Evolutionary conservation across 2,329 filamentous ascomycete species (phyloP), one percentile per base, ranked within the genome.

Genomic region (Fonsecaea nubica): DNA sequence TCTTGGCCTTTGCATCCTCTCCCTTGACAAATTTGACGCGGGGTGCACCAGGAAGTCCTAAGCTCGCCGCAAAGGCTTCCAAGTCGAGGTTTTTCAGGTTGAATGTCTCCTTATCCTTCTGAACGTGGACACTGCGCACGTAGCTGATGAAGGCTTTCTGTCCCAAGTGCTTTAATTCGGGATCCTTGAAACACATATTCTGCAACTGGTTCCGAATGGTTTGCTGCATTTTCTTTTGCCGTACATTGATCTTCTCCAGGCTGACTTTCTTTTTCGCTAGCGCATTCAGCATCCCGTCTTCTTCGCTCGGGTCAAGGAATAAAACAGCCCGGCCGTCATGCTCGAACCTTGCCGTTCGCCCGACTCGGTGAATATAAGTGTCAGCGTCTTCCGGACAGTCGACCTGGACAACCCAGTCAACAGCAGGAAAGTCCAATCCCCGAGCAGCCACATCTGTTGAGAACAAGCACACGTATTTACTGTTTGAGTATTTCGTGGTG

Each of bases 391-490:
- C 95, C 0, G 95, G 95, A 72, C 92, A 96, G 77, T 99, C 95
- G n/a, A 92, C 86, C 76, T 99, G 95, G n/a, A 99, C 92, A 4
- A 99, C 95, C 91, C 95, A 99, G 77, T 99, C 95, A 0, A 99
- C 95, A 2, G 93, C 90, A 0, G 95, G 95, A 76, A 99, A 98
- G 77, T 99, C 95, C 12, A 99, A 86, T 70, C 95, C 95, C 77
- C 95, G 87, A 0, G 95, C 95, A 3, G 96, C 93, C 5, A 99
- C 92, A 76, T 99, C 95, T 0, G 95, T 99, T 1, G 95, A 92
- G 76, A 99, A 97, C 0, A 99, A 84, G 75, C 95, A 97, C 0
- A 92, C 90, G 64, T 92, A 85, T 75, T 95, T 92, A 1, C 93
- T 87, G 0, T 89, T 84, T 0, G 91, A 89, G 77, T 97, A 99